Conservation (phyloP, 75 land plant species). For the Selaginella moellendorffii region DNA sequence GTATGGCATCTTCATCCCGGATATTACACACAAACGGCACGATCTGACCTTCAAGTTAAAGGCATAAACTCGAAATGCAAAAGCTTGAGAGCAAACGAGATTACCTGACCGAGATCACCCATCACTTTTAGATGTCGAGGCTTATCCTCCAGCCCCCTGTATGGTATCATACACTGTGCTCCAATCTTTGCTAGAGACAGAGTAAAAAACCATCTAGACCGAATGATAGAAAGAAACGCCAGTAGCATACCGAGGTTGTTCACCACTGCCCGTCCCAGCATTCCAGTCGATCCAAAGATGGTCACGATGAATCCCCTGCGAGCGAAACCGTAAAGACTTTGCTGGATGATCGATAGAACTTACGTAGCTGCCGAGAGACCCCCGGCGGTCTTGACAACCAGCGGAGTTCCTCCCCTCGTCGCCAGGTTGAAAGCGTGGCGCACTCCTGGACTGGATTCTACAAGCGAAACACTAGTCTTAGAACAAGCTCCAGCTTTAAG, state of each 20-base stretch:
- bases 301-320: slow-evolving; percentile 86
- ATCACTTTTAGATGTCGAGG: slow-evolving; percentile 88
- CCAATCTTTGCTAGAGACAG: slow-evolving; percentile 75
- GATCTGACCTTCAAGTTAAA: slow-evolving; percentile 34
- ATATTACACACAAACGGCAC: slow-evolving; percentile 83
- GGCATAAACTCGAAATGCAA: neutral
- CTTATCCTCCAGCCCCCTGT: slow-evolving; percentile 83
- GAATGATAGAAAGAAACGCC: neutral
- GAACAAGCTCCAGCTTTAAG: neutral
- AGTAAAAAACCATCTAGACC: neutral
- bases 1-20: slow-evolving; percentile 83
- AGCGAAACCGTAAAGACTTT: neutral
- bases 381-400: neutral
- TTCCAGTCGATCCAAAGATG: slow-evolving; percentile 94
- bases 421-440: neutral
- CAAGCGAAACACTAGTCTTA: too few relatives aligned
- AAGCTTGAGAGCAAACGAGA: neutral
- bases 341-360: neutral
- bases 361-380: neutral
- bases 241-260: slow-evolving; percentile 66
- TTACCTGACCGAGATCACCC: slow-evolving; percentile 98
- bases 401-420: neutral
- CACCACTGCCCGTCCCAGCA: slow-evolving; percentile 91
- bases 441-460: neutral
- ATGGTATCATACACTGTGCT: slow-evolving; percentile 91